Conservation (phyloP, 192 early-diverging fungal genomes). For the Allomyces macrogynus region DNA sequence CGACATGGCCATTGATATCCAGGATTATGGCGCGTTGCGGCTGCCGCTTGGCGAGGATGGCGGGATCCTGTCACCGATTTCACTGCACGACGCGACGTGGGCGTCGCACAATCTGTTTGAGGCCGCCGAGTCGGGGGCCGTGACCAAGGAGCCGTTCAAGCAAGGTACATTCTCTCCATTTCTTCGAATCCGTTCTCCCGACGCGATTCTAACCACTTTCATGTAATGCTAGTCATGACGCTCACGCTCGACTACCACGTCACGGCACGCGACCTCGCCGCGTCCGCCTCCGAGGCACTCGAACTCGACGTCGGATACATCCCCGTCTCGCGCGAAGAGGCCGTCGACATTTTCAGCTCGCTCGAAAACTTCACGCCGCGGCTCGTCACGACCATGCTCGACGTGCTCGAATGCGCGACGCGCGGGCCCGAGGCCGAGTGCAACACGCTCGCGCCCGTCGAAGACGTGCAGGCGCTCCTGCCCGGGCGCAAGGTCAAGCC, state of each 20-base stretch:
- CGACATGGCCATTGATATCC: neutral
- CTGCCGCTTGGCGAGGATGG: neutral
- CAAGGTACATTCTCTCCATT: neutral
- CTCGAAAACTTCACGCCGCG: neutral
- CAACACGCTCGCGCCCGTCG: neutral
- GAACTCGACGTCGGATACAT: neutral
- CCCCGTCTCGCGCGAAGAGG: neutral
- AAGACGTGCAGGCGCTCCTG: neutral
- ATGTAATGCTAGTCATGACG: neutral
- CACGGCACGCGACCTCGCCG: neutral
- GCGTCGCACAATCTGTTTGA: neutral
- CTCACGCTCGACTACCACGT: neutral
- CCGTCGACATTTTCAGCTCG: neutral
- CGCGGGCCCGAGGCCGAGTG: neutral
- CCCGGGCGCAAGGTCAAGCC: neutral
- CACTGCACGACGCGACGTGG: neutral
- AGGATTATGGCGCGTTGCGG: neutral
- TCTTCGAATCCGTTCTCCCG: neutral
- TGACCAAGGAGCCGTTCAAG: neutral
- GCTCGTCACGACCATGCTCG: neutral
- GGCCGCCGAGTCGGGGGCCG: neutral
- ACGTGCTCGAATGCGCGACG: neutral
- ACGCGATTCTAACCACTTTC: neutral
- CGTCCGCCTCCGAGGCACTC: neutral
- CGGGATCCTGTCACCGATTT: neutral